Conservation (phyloP, 2,329 filamentous ascomycete genomes). For the Pezicula carpinea region DNA sequence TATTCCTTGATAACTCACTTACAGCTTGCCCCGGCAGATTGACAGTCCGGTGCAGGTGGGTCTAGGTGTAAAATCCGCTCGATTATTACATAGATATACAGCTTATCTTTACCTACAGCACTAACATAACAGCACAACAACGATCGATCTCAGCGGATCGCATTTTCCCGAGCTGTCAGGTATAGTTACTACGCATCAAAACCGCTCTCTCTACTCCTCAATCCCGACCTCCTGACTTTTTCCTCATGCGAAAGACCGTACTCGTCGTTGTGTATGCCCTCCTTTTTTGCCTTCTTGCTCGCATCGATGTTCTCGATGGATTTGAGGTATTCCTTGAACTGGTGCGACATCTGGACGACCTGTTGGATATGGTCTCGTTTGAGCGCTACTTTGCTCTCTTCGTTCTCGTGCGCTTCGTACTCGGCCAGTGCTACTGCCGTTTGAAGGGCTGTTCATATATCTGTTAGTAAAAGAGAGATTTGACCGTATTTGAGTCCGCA, state of each 20-base stretch:
- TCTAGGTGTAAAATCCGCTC: too few species aligned
- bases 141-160: too few species aligned
- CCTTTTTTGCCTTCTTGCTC: neutral
- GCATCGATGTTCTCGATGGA: neutral
- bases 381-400: neutral
- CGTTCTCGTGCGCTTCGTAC: constrained; percentile 2
- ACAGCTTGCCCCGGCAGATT: too few species aligned
- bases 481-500: too few species aligned
- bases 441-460: constrained; percentile 6
- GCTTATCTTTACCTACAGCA: too few species aligned
- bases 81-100: too few species aligned
- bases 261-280: neutral
- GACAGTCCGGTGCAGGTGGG: too few species aligned
- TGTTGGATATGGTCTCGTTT: neutral
- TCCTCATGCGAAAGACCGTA: neutral
- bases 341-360: neutral
- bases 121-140: too few species aligned
- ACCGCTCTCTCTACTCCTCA: neutral
- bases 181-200: too few species aligned
- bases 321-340: neutral
- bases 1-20: too few species aligned
- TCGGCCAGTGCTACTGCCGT: constrained; percentile 10
- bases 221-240: neutral
- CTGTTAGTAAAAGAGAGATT: neutral
- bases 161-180: too few species aligned